These are phyloP conservation scores for Sordaria brevicollis DNA, from an alignment of 495 filamentous ascomycete species.

Conservation along the genomic window DNA sequence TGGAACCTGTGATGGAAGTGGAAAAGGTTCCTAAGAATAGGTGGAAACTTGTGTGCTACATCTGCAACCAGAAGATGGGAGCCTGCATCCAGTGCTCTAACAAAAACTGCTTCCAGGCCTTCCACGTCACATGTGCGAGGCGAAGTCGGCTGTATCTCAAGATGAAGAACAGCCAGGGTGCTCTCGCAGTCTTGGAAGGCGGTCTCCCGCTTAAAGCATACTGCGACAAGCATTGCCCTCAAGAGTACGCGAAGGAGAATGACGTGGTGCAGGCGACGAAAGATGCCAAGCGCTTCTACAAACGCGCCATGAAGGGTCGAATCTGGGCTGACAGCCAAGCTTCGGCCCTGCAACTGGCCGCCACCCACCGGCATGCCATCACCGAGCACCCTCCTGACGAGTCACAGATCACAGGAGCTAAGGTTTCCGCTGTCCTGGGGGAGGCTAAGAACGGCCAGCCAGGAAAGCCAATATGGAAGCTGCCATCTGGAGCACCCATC, in stretches of 20 bases:
- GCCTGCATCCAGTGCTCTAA: slow-evolving; percentile 98
- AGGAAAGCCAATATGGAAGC: slow-evolving; percentile 73
- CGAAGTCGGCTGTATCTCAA: slow-evolving; percentile 81
- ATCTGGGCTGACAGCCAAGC: slow-evolving; percentile 88
- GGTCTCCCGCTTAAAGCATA: slow-evolving; percentile 77
- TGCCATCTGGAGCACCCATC: slow-evolving; percentile 90
- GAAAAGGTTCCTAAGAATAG: slow-evolving; percentile 90
- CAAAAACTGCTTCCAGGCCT: slow-evolving; percentile 94
- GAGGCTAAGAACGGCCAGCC: slow-evolving; percentile 62
- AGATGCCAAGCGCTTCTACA: slow-evolving; percentile 64
- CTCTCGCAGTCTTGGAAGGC: slow-evolving; percentile 73
- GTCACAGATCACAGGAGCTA: slow-evolving; percentile 44
- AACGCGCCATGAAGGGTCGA: slow-evolving; percentile 70
- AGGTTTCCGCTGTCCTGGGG: slow-evolving; percentile 48
- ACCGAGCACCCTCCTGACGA: slow-evolving; percentile 47
- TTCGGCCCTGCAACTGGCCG: slow-evolving; percentile 68
- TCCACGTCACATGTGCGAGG: slow-evolving; percentile 94
- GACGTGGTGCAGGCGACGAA: slow-evolving; percentile 46
- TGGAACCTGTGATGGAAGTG: slow-evolving; percentile 96
- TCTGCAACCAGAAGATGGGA: slow-evolving; percentile 95
- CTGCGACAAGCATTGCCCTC: slow-evolving; percentile 91
- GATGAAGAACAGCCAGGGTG: slow-evolving; percentile 87
- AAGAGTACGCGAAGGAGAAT: slow-evolving; percentile 81
- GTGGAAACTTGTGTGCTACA: slow-evolving; percentile 93
- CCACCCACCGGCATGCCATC: slow-evolving; percentile 49